A percentile compares a stretch with the other conserved stretches of the same genome.
phyloP scores from a whole-genome alignment of 2,329 filamentous ascomycete genomes.

The Fusarium torreyae region DNA sequence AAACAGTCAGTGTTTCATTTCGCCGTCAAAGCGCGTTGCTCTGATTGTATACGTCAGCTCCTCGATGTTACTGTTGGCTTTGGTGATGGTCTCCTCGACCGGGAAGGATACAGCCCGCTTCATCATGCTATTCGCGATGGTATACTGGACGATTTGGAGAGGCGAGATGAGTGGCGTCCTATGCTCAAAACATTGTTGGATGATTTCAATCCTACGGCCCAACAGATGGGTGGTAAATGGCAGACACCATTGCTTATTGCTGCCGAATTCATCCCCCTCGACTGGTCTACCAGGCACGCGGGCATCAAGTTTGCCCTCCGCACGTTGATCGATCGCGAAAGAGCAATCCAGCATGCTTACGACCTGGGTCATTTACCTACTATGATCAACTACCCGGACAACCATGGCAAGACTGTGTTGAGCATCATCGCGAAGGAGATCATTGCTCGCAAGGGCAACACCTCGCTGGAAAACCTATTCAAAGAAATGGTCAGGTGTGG shows the following conservation, averaged over 20 bases:
- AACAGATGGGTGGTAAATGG: too few relatives aligned
- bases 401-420: neutral
- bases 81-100: conserved; percentile 1
- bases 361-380: too few relatives aligned
- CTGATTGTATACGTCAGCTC: neutral
- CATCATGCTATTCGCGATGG: conserved; percentile 2
- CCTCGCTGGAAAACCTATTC: conserved; percentile 8
- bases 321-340: neutral
- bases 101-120: conserved; percentile 9
- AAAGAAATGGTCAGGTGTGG: neutral
- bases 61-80: neutral
- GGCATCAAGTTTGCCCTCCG: conserved; percentile 2
- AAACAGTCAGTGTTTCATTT: conserved; percentile 16
- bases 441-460: neutral
- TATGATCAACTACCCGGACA: neutral
- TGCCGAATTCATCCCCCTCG: neutral
- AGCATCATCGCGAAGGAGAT: neutral
- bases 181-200: too few relatives aligned
- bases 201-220: too few relatives aligned
- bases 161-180: neutral
- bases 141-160: neutral
- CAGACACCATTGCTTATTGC: neutral
- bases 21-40: conserved; percentile 8
- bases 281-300: conserved; percentile 7
- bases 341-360: neutral